These are phyloP conservation scores for Nothophaeocryptopus gaeumannii DNA, from an alignment of 2,329 filamentous ascomycete species.

Conservation along the genomic window DNA sequence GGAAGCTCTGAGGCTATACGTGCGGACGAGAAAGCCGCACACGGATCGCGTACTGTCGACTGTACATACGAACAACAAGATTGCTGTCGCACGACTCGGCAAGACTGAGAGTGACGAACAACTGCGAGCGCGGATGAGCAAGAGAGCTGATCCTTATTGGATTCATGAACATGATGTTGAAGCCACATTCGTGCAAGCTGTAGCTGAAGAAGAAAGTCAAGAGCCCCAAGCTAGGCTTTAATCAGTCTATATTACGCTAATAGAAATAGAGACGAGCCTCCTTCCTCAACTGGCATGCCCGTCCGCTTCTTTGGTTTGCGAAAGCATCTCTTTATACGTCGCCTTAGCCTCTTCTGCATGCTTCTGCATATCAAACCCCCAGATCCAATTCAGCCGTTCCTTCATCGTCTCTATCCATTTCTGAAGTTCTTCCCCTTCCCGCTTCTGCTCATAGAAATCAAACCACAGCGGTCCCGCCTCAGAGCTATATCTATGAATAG, in stretches of 20 bases:
- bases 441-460: conserved; percentile 13
- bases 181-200: neutral
- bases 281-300: no score
- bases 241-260: neutral
- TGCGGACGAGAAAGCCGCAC: conserved; percentile 36
- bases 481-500: conserved; percentile 19
- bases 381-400: conserved; percentile 24
- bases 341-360: conserved; percentile 23
- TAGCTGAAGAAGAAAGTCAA: neutral
- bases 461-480: conserved; percentile 20
- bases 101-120: conserved; percentile 27
- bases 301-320: neutral
- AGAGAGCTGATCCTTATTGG: conserved; percentile 25
- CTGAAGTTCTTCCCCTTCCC: conserved; percentile 21
- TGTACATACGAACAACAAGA: conserved; percentile 26
- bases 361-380: conserved; percentile 26
- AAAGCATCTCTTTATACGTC: neutral
- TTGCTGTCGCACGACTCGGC: conserved; percentile 21
- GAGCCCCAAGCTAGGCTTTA: conserved; percentile 1
- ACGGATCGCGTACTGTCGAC: conserved; percentile 32
- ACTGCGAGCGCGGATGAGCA: conserved; percentile 24
- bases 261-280: no score
- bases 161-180: conserved; percentile 34
- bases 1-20: conserved; percentile 35
- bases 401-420: conserved; percentile 19